Conservation (phyloP, 169 alveolate genomes). For the Eimeria maxima region DNA sequence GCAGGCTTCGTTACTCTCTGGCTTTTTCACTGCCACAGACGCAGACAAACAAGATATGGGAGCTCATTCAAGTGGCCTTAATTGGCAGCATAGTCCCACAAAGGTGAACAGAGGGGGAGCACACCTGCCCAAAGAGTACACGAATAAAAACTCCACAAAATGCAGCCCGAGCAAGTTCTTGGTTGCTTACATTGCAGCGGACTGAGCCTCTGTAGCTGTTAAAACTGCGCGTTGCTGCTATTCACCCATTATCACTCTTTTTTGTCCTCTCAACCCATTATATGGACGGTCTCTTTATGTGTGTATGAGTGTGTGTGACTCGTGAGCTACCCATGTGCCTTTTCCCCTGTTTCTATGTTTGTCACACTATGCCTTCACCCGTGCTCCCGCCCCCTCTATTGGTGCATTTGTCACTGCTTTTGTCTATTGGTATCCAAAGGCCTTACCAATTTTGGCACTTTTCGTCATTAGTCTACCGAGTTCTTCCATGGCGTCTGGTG, state of each 20-base stretch:
- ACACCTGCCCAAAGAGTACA: background rate
- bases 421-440: background rate
- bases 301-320: no score
- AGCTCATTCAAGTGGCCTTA: background rate
- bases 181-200: background rate
- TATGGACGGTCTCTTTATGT: background rate
- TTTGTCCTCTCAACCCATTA: background rate
- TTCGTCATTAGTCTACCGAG: slow-evolving; percentile 46
- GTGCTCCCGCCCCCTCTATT: no score
- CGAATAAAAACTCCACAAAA: background rate
- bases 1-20: background rate
- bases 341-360: no score
- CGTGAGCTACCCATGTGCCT: no score
- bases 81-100: background rate
- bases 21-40: background rate
- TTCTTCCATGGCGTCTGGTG: slow-evolving; percentile 25
- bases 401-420: background rate
- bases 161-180: background rate
- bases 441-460: background rate
- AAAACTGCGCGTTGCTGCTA: background rate
- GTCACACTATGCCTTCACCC: no score
- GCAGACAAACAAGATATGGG: background rate
- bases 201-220: background rate
- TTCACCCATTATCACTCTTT: background rate
- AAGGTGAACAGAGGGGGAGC: background rate